A percentile compares a stretch with the other conserved stretches of the same genome.
Evolutionary conservation across 352 stramenopile genomes (phyloP).

Genomic region (Pythium periplocum): DNA sequence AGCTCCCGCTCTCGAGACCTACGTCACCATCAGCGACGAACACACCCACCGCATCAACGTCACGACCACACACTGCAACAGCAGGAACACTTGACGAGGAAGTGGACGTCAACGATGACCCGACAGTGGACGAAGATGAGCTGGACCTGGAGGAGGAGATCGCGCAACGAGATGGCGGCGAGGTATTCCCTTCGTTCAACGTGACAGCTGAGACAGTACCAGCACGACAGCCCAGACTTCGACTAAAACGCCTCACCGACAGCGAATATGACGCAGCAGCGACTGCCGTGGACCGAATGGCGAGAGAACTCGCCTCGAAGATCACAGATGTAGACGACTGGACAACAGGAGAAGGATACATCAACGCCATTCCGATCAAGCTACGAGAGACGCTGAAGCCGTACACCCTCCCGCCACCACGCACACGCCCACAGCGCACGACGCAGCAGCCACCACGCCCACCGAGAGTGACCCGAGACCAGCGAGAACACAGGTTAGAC

Average conservation of each 20-base stretch:
- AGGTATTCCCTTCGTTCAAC: not conserved
- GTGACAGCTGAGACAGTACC: not conserved
- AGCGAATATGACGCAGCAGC: conserved; percentile 1
- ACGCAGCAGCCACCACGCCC: conserved; percentile 1
- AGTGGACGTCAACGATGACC: too few species aligned
- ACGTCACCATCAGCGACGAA: not conserved
- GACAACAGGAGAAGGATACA: conserved; percentile 10
- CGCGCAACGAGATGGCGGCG: too few species aligned
- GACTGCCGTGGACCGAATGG: not conserved
- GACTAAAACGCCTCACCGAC: conserved; percentile 1
- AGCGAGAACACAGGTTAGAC: conserved; percentile 5
- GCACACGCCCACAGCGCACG: not conserved
- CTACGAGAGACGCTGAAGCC: not conserved
- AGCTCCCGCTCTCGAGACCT: not conserved
- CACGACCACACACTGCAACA: too few species aligned
- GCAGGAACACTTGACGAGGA: too few species aligned
- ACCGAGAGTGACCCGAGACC: too few species aligned
- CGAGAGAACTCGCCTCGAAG: not conserved
- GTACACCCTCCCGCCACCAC: not conserved
- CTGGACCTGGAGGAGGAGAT: too few species aligned
- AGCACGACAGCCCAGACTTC: not conserved
- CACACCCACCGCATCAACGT: conserved; percentile 1
- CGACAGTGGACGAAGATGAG: too few species aligned
- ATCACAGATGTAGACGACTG: conserved; percentile 15
- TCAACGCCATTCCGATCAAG: conserved; percentile 6